phyloP scores from a whole-genome alignment of 108 stramenopile genomes.

The Stephanodiscus minutulus region DNA sequence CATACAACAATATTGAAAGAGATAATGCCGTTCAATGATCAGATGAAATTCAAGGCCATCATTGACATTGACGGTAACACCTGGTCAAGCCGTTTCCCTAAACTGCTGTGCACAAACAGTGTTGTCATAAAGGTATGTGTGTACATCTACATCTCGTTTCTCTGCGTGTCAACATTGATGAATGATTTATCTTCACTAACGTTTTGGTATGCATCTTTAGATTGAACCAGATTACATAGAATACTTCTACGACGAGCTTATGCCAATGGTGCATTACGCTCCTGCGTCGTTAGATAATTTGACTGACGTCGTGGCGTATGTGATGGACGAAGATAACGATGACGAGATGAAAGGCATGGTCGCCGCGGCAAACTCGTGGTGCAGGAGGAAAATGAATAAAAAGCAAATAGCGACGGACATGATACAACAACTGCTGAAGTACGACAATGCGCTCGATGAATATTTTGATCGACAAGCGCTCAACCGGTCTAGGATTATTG shows the following conservation, averaged over 20 bases:
- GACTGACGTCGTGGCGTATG: neutral
- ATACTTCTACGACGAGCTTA: neutral
- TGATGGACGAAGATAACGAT: neutral
- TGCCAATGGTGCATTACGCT: neutral
- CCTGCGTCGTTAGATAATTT: neutral
- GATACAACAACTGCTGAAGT: neutral
- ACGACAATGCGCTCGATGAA: neutral
- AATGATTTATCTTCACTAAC: neutral
- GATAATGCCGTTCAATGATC: conserved; percentile 8
- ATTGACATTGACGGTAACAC: conserved; percentile 32
- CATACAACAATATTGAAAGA: neutral
- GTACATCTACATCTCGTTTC: neutral
- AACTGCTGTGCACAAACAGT: conserved; percentile 32
- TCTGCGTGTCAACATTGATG: neutral
- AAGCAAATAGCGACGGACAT: neutral
- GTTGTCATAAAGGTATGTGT: conserved; percentile 30
- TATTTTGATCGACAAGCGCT: neutral
- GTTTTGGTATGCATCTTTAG: neutral
- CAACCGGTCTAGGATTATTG: neutral
- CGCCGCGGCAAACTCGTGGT: neutral
- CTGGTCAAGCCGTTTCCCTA: conserved; percentile 34
- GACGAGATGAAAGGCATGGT: neutral
- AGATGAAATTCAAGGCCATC: conserved; percentile 21
- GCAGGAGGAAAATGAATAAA: neutral
- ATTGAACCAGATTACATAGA: neutral